Base-by-base conservation (phyloP, 176 grass and related monocot genomes). In the Dactylis glomerata region DNA sequence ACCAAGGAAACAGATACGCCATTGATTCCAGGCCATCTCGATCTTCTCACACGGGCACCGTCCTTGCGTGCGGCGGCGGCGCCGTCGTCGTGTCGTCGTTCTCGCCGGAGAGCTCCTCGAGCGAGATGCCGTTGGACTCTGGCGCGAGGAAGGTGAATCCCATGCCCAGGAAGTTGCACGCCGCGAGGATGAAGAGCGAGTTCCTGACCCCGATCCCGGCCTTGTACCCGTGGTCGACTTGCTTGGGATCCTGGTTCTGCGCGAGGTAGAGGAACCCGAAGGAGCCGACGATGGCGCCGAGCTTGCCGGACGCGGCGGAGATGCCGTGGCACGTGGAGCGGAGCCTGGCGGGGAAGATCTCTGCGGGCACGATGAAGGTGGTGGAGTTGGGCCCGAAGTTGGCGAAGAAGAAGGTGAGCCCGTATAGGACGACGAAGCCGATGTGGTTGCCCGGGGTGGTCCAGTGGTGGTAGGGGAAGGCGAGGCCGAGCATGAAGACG, bases 381-480 rank as follows among this genome's bases (percentile, higher is more conserved):
- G 87, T 94, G 33, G 27, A 78, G 78, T 94, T 94, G 32, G 92
- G 92, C 20, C 92, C 92, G 78, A 94, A 94, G 82, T 94, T 94
- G 37, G 92, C 92, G 73, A 94, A 94, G 80, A 94, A 94, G 92
- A 94, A 94, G 76, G 92, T 94, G 41, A 94, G 73, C 3, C 1
- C 66, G 82, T 91, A 94, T 81, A 94, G 84, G 17, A 85, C 64
- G 36, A 94, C 54, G 59, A 94, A 91, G 33, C 92, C 89, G 10
- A 63, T 14, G 83, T 87, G 84, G 30, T 89, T 68, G 4, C 92
- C 92, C 6, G 89, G 75, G 30, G 86, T 80, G 2, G 84, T 72
- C 86, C 90, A 89, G 89, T 78, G 77, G 70, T 94, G 81, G 70
- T 94, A 94, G 13, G 90, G 81, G 31, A 84, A 17, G 34, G 89